Evolutionary conservation across 805 yeast genomes (phyloP).

Genomic region (Metschnikowia noctiluminum): DNA sequence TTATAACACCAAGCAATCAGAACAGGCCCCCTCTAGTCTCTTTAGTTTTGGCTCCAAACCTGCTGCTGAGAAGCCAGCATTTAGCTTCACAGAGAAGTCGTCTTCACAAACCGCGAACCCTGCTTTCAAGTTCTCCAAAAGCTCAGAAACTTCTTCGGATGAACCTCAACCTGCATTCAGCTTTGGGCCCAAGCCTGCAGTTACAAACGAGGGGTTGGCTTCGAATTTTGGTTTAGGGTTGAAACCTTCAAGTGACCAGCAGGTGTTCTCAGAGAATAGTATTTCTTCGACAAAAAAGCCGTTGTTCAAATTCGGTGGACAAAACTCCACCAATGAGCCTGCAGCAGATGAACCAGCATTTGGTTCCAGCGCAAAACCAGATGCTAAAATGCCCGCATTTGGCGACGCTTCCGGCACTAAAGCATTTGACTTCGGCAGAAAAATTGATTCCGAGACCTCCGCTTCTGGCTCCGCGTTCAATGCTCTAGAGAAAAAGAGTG

Average conservation of each 20-base stretch:
- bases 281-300: no score
- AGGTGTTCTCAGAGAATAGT: no score
- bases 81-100: not conserved
- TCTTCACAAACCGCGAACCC: not conserved
- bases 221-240: no score
- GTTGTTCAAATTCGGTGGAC: no score
- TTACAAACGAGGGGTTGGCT: not conserved
- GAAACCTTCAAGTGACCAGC: no score
- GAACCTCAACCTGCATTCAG: constrained; percentile 2
- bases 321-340: no score
- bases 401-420: not conserved
- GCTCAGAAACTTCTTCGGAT: not conserved
- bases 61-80: not conserved
- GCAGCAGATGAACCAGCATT: not conserved
- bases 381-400: not conserved
- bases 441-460: no score
- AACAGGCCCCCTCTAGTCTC: not conserved
- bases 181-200: constrained; percentile 2
- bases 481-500: not conserved
- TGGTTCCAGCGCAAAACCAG: not conserved
- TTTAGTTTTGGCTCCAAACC: constrained; percentile 1
- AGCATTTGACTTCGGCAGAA: no score
- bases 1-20: no score
- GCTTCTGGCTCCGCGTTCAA: no score
- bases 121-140: not conserved